phyloP scores from a whole-genome alignment of 306 rosid genomes.

The Cucurbita maxima region DNA sequence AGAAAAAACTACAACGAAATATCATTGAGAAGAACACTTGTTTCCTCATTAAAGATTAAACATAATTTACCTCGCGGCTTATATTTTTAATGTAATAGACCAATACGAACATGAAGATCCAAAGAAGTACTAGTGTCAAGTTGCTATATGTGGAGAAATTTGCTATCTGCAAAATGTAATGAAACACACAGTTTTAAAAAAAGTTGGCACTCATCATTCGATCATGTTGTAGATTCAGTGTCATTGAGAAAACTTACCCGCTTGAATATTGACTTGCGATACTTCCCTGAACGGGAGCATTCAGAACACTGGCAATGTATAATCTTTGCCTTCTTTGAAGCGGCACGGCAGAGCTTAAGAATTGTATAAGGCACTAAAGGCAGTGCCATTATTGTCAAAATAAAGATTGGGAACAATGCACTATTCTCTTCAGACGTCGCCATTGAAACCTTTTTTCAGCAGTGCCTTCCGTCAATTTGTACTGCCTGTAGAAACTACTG shows the following conservation, averaged over 20 bases:
- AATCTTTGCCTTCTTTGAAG: constrained; percentile 70
- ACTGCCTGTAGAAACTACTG: constrained; percentile 14
- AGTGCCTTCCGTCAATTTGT: constrained; percentile 10
- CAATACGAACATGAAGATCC: constrained; percentile 74
- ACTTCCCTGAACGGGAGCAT: constrained; percentile 73
- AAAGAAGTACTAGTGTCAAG: constrained; percentile 64
- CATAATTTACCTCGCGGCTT: constrained; percentile 62
- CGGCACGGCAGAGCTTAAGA: constrained; percentile 55
- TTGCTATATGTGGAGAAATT: constrained; percentile 72
- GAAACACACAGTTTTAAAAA: background rate
- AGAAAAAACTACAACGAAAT: background rate
- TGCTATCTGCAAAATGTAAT: constrained; percentile 53
- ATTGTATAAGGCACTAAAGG: constrained; percentile 88
- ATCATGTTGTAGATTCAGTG: background rate
- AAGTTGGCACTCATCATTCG: background rate
- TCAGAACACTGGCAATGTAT: constrained; percentile 88
- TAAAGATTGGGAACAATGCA: constrained; percentile 82
- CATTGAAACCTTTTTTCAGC: constrained; percentile 32
- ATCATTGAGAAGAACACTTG: background rate
- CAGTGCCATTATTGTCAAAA: constrained; percentile 88
- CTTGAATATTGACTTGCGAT: constrained; percentile 71
- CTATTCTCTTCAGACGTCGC: constrained; percentile 85
- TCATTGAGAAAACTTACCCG: constrained; percentile 32
- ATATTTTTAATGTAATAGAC: constrained; percentile 76
- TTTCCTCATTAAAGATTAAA: background rate